Evolutionary conservation across 208 protist species (phyloP).

Genomic region (Leishmania tarentolae): DNA sequence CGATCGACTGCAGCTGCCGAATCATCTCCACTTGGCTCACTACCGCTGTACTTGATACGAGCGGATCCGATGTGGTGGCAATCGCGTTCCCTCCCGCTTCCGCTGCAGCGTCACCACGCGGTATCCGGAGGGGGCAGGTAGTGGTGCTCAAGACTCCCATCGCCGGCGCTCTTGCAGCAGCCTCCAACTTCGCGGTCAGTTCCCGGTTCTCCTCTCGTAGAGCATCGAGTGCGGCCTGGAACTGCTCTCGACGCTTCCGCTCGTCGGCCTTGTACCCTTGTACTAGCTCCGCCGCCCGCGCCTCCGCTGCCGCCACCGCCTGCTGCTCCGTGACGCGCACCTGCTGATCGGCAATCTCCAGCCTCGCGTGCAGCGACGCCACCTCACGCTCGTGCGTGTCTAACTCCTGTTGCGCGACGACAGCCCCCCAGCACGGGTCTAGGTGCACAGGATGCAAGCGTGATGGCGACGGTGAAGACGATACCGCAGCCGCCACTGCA

Average conservation of each 20-base stretch:
- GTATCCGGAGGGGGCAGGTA: neutral
- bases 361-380: slow-evolving; percentile 32
- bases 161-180: slow-evolving; percentile 18
- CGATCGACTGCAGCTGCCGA: slow-evolving; percentile 42
- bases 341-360: slow-evolving; percentile 31
- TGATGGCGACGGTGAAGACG: neutral
- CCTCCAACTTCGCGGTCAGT: slow-evolving; percentile 36
- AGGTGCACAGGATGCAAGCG: neutral
- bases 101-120: neutral
- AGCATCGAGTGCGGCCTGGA: slow-evolving; percentile 45
- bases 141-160: slow-evolving; percentile 16
- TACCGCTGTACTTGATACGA: neutral
- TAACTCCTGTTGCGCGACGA: slow-evolving; percentile 21
- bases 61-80: neutral
- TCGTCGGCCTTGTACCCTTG: slow-evolving; percentile 39
- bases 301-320: slow-evolving; percentile 25
- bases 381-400: slow-evolving; percentile 40
- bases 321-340: slow-evolving; percentile 30
- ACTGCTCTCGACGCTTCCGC: slow-evolving; percentile 42
- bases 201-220: slow-evolving; percentile 57
- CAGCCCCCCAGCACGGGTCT: slow-evolving; percentile 1
- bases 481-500: neutral
- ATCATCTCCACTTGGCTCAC: slow-evolving; percentile 41
- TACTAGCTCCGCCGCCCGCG: slow-evolving; percentile 26
- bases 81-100: neutral